Evolutionary conservation across 345 rosid genomes (phyloP).

Genomic region (Linum trigynum): DNA sequence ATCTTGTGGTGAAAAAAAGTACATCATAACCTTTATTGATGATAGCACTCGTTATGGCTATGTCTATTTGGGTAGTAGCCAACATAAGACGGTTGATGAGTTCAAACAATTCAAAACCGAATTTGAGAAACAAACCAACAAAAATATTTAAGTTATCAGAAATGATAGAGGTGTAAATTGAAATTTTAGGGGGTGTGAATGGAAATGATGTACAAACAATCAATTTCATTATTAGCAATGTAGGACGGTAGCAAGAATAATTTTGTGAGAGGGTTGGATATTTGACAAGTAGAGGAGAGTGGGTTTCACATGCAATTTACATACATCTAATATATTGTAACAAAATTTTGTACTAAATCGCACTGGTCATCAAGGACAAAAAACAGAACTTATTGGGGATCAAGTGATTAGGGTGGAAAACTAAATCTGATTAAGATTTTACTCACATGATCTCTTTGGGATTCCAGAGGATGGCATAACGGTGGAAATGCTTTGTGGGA

Average conservation of each 20-base stretch:
- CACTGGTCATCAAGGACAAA: not conserved
- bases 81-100: no score
- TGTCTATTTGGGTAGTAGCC: no score
- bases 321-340: not conserved
- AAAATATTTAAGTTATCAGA: no score
- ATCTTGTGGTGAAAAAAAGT: no score
- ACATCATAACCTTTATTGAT: no score
- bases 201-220: no score
- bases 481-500: slow-evolving; percentile 74
- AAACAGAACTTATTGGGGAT: not conserved
- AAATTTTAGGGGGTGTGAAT: no score
- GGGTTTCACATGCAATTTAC: not conserved
- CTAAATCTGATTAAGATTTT: not conserved
- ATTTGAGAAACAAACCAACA: no score
- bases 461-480: slow-evolving; percentile 82
- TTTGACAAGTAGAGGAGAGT: not conserved
- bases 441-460: slow-evolving; percentile 95
- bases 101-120: no score
- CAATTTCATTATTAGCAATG: no score
- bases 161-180: no score
- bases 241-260: not conserved
- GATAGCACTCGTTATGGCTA: no score
- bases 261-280: not conserved
- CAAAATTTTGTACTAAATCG: not conserved
- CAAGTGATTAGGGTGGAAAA: not conserved